Evolutionary conservation across 345 rosid species (phyloP).

Genomic region (Noccaea caerulescens): DNA sequence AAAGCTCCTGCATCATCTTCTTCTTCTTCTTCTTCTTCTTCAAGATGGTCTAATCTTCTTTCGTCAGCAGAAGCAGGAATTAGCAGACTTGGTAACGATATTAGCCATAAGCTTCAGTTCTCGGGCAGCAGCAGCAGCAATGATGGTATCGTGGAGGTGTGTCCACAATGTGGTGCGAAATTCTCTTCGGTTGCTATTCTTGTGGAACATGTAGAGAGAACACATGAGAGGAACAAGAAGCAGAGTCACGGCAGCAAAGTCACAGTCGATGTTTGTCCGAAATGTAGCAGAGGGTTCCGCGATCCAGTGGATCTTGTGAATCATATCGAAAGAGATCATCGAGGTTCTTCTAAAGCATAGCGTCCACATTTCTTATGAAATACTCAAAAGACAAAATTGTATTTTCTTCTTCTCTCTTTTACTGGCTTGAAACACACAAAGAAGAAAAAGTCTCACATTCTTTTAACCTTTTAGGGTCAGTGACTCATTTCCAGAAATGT

Average conservation of each 20-base stretch:
- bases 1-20: constrained; percentile 40
- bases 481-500: constrained; percentile 15
- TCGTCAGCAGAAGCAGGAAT: constrained; percentile 86
- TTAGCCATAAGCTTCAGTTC: constrained; percentile 67
- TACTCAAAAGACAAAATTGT: constrained; percentile 9
- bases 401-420: no score
- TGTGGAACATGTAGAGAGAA: constrained; percentile 71
- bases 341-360: constrained; percentile 75
- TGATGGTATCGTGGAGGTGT: constrained; percentile 51
- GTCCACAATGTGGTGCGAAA: constrained; percentile 80
- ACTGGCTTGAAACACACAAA: background rate
- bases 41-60: constrained; percentile 73
- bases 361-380: background rate
- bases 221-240: constrained; percentile 60
- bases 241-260: constrained; percentile 55
- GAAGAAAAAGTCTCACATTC: background rate
- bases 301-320: constrained; percentile 88
- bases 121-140: constrained; percentile 48
- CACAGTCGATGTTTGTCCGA: constrained; percentile 86
- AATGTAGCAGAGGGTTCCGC: constrained; percentile 83
- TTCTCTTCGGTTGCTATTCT: constrained; percentile 62
- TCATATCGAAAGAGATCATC: constrained; percentile 89
- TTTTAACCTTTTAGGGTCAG: constrained; percentile 1
- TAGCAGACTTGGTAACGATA: constrained; percentile 62
- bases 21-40: constrained; percentile 51